Percentiles rank a stretch among this genome's conserved stretches.
Evolutionary conservation across 768 basidiomycete genomes (phyloP).

Genomic region (Podaxis sp.): DNA sequence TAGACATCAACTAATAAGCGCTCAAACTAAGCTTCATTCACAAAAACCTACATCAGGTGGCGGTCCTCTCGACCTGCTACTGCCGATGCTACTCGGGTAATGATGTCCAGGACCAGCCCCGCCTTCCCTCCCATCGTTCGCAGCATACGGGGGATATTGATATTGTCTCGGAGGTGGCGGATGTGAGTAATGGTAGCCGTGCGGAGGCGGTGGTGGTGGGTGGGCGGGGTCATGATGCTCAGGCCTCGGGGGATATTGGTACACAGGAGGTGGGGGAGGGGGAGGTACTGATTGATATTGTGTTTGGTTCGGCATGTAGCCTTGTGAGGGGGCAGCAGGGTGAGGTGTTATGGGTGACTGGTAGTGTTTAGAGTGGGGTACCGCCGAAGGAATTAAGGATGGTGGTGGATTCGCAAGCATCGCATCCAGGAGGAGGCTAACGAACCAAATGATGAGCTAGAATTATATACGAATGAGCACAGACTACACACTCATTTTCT

Average conservation of each 20-base stretch:
- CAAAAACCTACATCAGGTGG: not conserved
- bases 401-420: constrained; percentile 12
- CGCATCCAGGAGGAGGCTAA: constrained; percentile 13
- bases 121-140: constrained; percentile 1
- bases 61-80: not conserved
- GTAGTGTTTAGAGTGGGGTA: constrained; percentile 1
- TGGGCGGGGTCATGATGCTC: constrained; percentile 1
- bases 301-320: not conserved
- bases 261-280: not conserved
- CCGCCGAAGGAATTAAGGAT: not conserved
- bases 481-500: constrained; percentile 9
- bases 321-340: not conserved
- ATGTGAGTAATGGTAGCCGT: constrained; percentile 1
- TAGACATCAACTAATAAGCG: not conserved
- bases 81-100: not conserved
- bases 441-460: not conserved
- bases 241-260: constrained; percentile 1
- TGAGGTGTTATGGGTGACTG: constrained; percentile 2
- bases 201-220: constrained; percentile 1
- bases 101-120: not conserved
- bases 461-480: not conserved
- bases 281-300: not conserved
- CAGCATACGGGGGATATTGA: not conserved
- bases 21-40: not conserved
- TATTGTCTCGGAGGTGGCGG: constrained; percentile 5